Evolutionary conservation across 164 flowering plant genomes (phyloP).

Genomic region (Berberis vulgaris): DNA sequence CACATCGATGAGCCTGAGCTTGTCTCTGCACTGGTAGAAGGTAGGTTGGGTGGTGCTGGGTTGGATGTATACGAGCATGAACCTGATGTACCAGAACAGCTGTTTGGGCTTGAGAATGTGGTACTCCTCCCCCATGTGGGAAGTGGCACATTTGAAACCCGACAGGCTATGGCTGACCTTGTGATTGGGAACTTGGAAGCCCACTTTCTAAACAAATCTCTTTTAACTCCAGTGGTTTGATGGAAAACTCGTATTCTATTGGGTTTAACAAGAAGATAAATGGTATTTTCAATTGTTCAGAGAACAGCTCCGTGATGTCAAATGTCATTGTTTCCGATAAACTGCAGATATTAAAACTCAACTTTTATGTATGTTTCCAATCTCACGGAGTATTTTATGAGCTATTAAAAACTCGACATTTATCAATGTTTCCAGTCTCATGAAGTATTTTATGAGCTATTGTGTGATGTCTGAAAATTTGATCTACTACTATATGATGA

Average conservation of each 20-base stretch:
- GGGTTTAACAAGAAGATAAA: neutral
- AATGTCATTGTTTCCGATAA: no score
- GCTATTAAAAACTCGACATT: no score
- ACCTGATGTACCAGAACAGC: slow-evolving; percentile 41
- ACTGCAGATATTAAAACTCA: no score
- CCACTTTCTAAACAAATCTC: slow-evolving; percentile 31
- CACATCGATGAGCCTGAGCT: slow-evolving; percentile 55
- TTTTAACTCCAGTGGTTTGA: slow-evolving; percentile 36
- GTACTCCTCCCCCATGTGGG: slow-evolving; percentile 47
- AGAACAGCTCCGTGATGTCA: neutral
- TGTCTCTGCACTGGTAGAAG: slow-evolving; percentile 50
- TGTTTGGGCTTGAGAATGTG: slow-evolving; percentile 36
- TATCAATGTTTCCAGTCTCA: no score
- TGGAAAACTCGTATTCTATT: neutral
- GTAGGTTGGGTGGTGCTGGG: slow-evolving; percentile 60
- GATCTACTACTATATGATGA: no score
- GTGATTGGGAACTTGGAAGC: slow-evolving; percentile 44
- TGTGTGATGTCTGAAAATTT: no score
- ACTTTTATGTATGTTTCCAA: no score
- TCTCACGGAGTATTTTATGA: no score
- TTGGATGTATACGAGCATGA: slow-evolving; percentile 52
- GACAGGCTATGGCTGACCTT: slow-evolving; percentile 40
- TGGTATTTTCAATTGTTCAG: neutral
- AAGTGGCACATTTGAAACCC: slow-evolving; percentile 35
- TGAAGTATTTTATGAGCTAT: no score